These are phyloP conservation scores for Ophiostoma sp. DNA, from an alignment of 2,329 filamentous ascomycete species.

Conservation along the genomic window DNA sequence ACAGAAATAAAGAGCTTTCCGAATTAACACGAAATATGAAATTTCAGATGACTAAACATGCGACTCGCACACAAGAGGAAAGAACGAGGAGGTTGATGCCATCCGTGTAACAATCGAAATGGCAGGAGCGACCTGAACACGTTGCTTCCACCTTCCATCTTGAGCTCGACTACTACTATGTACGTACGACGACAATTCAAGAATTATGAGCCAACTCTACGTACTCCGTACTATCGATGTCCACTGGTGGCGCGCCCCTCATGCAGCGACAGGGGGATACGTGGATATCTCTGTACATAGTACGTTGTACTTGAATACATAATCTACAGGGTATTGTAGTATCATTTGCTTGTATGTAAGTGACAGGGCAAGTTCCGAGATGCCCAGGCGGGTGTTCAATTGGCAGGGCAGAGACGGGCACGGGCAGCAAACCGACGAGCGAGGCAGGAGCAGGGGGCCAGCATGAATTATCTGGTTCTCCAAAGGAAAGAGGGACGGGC, in stretches of 20 bases:
- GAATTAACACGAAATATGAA: background rate
- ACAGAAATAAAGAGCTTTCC: background rate
- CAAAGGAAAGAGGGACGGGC: background rate
- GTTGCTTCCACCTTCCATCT: background rate
- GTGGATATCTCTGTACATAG: background rate
- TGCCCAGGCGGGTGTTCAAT: slow-evolving; percentile 1
- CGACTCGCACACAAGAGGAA: background rate
- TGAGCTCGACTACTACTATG: background rate
- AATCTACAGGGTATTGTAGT: background rate
- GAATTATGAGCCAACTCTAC: background rate
- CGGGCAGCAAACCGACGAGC: background rate
- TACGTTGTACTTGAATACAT: background rate
- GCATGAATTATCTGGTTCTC: background rate
- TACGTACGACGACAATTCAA: background rate
- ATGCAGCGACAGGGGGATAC: background rate
- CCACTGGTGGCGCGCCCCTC: slow-evolving; percentile 1
- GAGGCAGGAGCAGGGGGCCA: background rate
- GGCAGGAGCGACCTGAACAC: slow-evolving; percentile 1
- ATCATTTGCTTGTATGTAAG: background rate
- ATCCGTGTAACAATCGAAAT: background rate
- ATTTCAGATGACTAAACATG: background rate
- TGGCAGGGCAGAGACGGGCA: slow-evolving; percentile 6
- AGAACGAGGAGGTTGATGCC: background rate
- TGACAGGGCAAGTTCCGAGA: background rate
- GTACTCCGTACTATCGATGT: background rate